These are phyloP conservation scores for Xylaria scruposa DNA, from an alignment of 495 filamentous ascomycete species.

Conservation along the genomic window DNA sequence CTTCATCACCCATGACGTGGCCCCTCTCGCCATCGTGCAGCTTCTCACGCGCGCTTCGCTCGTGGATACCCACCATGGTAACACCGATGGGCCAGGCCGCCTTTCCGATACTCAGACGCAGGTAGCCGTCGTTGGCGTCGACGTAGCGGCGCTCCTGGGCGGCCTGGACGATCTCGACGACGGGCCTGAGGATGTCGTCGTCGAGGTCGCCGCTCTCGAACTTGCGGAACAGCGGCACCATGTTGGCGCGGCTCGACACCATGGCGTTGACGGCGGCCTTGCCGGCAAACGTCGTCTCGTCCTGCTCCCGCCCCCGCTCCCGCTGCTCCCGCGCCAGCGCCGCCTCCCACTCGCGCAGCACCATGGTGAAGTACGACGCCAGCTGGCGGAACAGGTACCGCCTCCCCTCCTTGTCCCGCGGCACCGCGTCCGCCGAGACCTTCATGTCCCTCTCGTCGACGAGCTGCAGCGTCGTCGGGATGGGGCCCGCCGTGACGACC, in stretches of 20 bases:
- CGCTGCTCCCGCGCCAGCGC: slow-evolving; percentile 70
- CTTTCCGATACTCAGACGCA: slow-evolving; percentile 94
- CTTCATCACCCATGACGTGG: slow-evolving; percentile 96
- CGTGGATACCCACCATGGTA: slow-evolving; percentile 99
- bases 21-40: slow-evolving; percentile 89
- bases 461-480: slow-evolving; percentile 73
- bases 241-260: slow-evolving; percentile 80
- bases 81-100: slow-evolving; percentile 99
- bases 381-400: slow-evolving; percentile 83
- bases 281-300: slow-evolving; percentile 74
- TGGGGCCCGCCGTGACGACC: slow-evolving; percentile 57
- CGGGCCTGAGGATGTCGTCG: slow-evolving; percentile 76
- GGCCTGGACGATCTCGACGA: slow-evolving; percentile 92
- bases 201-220: slow-evolving; percentile 83
- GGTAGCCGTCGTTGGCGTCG: slow-evolving; percentile 93
- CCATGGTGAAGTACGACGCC: slow-evolving; percentile 90
- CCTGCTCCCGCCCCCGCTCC: slow-evolving; percentile 55
- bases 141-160: slow-evolving; percentile 92
- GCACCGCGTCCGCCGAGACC: slow-evolving; percentile 66
- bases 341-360: slow-evolving; percentile 83
- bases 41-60: slow-evolving; percentile 92
- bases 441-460: slow-evolving; percentile 89
- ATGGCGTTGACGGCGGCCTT: slow-evolving; percentile 79
- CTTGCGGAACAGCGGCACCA: slow-evolving; percentile 88
- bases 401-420: slow-evolving; percentile 61